These are phyloP conservation scores for Phaeolepiota aurea DNA, from an alignment of 768 basidiomycete species.

Conservation along the genomic window DNA sequence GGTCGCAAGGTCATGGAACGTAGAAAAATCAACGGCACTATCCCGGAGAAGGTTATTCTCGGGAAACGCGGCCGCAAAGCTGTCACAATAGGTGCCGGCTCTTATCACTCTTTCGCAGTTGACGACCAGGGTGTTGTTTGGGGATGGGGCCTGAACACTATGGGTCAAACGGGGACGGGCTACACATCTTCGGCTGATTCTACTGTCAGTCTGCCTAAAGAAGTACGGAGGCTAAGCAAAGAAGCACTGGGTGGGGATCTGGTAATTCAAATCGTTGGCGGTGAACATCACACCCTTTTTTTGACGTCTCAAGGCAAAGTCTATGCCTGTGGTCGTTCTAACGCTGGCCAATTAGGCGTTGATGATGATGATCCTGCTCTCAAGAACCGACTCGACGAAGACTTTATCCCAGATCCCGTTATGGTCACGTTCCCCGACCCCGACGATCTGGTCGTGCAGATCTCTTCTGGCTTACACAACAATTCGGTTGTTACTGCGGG, in stretches of 20 bases:
- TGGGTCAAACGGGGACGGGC: constrained; percentile 73
- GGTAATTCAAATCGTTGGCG: constrained; percentile 70
- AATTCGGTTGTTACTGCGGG: constrained; percentile 61
- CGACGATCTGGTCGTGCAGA: constrained; percentile 54
- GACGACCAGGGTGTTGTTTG: constrained; percentile 77
- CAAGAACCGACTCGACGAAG: constrained; percentile 40
- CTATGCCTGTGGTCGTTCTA: constrained; percentile 79
- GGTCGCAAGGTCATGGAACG: constrained; percentile 87
- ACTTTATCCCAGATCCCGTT: constrained; percentile 60
- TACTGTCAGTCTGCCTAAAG: constrained; percentile 55
- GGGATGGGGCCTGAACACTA: constrained; percentile 95
- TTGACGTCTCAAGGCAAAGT: constrained; percentile 77
- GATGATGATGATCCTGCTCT: constrained; percentile 62
- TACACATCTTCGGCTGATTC: constrained; percentile 33
- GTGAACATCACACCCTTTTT: constrained; percentile 89
- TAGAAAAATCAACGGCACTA: constrained; percentile 82
- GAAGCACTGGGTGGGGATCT: constrained; percentile 49
- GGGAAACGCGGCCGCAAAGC: constrained; percentile 50
- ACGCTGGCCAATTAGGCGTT: constrained; percentile 78
- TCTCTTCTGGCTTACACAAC: constrained; percentile 65
- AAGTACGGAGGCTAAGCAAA: constrained; percentile 57
- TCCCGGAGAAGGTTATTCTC: constrained; percentile 81
- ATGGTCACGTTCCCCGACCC: constrained; percentile 56
- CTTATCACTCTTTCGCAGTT: constrained; percentile 86
- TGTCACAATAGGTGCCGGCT: constrained; percentile 70